A percentile compares a stretch with the other conserved stretches of the same genome.
Evolutionary conservation across 257 asterid genomes (phyloP).

Genomic region (Solanum peruvianum): DNA sequence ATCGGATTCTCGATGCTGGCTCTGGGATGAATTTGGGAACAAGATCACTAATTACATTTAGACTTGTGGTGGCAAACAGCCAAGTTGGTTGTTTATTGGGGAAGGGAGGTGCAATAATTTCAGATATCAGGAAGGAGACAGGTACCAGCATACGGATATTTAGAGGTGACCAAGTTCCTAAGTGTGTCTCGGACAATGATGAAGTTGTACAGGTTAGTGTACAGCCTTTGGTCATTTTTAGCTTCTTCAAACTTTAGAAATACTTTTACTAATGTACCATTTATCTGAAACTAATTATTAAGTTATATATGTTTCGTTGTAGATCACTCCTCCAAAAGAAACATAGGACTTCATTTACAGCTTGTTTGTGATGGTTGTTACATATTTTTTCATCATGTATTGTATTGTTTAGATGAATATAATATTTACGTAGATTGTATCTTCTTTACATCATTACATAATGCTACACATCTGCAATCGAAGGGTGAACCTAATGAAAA

Average conservation of each 20-base stretch:
- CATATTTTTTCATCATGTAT: neutral
- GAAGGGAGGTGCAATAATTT: slow-evolving; percentile 56
- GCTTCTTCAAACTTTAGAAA: neutral
- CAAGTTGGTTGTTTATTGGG: slow-evolving; percentile 82
- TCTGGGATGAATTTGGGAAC: slow-evolving; percentile 24
- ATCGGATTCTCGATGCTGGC: slow-evolving; percentile 27
- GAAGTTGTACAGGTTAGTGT: slow-evolving; percentile 55
- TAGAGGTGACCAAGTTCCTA: slow-evolving; percentile 50
- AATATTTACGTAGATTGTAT: neutral
- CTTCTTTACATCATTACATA: neutral
- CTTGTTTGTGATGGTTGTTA: neutral
- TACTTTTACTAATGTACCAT: neutral
- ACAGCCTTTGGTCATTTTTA: neutral
- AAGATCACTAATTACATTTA: slow-evolving; percentile 28
- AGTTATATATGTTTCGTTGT: neutral
- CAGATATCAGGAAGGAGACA: slow-evolving; percentile 67
- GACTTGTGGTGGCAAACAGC: slow-evolving; percentile 37
- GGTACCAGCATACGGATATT: slow-evolving; percentile 42
- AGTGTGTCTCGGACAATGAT: slow-evolving; percentile 38
- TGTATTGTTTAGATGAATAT: neutral
- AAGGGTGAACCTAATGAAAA: neutral
- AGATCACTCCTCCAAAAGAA: neutral
- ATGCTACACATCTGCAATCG: neutral
- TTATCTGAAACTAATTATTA: neutral
- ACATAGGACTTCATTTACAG: neutral